These are phyloP conservation scores for Manihot esculenta DNA, from an alignment of 441 rosid species.

Conservation along the genomic window DNA sequence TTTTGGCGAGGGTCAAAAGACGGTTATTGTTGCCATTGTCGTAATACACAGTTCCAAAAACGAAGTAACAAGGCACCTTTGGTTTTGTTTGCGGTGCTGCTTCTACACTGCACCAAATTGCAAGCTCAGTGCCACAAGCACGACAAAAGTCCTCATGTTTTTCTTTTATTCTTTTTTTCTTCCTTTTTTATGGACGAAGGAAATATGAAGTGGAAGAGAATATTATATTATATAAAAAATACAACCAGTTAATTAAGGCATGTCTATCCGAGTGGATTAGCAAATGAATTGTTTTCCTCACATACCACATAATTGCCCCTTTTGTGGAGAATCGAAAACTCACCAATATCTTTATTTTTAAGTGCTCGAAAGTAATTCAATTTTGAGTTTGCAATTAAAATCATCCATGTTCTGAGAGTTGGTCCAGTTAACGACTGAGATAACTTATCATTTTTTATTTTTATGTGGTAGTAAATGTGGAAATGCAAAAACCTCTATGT, in stretches of 20 bases:
- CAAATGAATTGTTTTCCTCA: neutral
- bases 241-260: no score
- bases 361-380: no score
- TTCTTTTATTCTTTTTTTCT: no score
- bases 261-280: neutral
- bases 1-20: conserved; percentile 35
- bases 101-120: conserved; percentile 10
- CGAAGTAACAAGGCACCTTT: conserved; percentile 43
- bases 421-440: no score
- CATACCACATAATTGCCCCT: no score
- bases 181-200: neutral
- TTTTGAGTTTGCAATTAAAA: no score
- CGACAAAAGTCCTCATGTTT: neutral
- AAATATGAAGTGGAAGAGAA: neutral
- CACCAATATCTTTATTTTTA: no score
- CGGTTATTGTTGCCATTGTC: conserved; percentile 52
- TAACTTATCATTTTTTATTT: no score
- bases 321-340: no score
- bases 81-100: neutral
- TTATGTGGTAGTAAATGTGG: no score
- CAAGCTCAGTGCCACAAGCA: neutral
- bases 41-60: conserved; percentile 44
- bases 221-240: neutral
- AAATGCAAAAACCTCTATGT: no score
- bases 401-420: no score